Evolutionary conservation across 1,284 basidiomycete genomes (phyloP), one percentile per base, ranked within the genome.

Genomic region (Ceratobasidium sp.): DNA sequence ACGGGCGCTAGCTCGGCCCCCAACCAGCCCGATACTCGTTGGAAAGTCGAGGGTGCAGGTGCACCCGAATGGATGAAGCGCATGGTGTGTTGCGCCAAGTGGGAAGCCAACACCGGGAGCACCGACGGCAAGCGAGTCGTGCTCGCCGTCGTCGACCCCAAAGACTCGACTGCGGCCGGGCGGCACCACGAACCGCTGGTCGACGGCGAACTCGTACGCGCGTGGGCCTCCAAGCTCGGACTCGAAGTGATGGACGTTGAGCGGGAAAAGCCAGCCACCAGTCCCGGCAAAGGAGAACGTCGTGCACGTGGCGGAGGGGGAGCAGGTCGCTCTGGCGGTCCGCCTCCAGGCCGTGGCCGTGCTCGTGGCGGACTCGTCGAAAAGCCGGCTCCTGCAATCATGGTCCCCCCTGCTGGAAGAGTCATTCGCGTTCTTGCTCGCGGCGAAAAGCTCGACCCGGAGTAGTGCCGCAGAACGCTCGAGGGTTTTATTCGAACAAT

Each of bases 61-160:
- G 88, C 90, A 13, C 92, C 92, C 8, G 92, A 93, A 79, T 93
- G 92, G 92, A 86, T 93, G 51, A 88, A 92, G 76, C 86, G 91
- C 74, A 92, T 90, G 29, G 89, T 93, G 76, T 93, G 90, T 79
- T 93, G 92, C 79, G 90, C 90, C 1, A 86, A 86, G 37, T 93
- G 89, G 89, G 91, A 92, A 80, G 81, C 86, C 58, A 84, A 89
- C 41, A 27, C 73, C 14, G 69, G 49, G 19, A 65, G 46, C 65
- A 29, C 72, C 46, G 46, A 71, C 31, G 54, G 43, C 48, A 74
- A 56, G 53, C 48, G 66, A 74, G 88, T 91, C 53, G 84, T 88
- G n/a, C 82, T 92, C 22, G 90, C 90, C 2, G 83, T 90, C 64
- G 85, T 82, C 76, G 83, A 80, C 64, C 82, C 83, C 48, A 81